A percentile compares a stretch with the other conserved stretches of the same genome.
phyloP scores from a whole-genome alignment of 805 yeast genomes.

The Lachancea waltii region DNA sequence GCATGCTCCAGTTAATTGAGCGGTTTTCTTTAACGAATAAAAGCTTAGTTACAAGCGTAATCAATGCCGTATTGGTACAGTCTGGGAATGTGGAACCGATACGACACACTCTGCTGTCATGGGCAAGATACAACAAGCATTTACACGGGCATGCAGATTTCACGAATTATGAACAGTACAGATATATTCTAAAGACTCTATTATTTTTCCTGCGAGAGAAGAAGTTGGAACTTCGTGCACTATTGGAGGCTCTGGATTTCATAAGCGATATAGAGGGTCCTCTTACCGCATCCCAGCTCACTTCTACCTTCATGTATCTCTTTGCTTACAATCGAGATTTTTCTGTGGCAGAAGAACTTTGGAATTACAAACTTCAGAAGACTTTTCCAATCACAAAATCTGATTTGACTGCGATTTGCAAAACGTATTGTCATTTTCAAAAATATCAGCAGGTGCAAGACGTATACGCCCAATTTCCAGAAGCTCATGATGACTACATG shows the following conservation, averaged over 20 bases:
- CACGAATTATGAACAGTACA: slow-evolving; percentile 17
- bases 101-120: slow-evolving; percentile 13
- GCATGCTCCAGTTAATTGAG: slow-evolving; percentile 16
- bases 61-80: slow-evolving; percentile 15
- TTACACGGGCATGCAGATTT: slow-evolving; percentile 27
- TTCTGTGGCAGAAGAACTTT: slow-evolving; percentile 20
- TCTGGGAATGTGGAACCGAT: slow-evolving; percentile 5
- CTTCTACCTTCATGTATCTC: slow-evolving; percentile 25
- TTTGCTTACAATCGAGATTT: slow-evolving; percentile 14
- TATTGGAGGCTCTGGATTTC: background rate
- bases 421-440: slow-evolving; percentile 17
- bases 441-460: slow-evolving; percentile 25
- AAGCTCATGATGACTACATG: slow-evolving; percentile 37
- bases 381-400: slow-evolving; percentile 14
- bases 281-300: slow-evolving; percentile 23
- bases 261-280: slow-evolving; percentile 14
- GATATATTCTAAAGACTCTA: slow-evolving; percentile 16
- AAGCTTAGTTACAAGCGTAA: slow-evolving; percentile 12
- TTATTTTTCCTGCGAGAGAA: slow-evolving; percentile 14
- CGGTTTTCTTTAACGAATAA: slow-evolving; percentile 20
- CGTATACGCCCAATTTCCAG: slow-evolving; percentile 34
- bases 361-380: slow-evolving; percentile 29
- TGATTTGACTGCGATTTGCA: slow-evolving; percentile 24
- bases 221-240: slow-evolving; percentile 1
- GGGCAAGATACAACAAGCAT: slow-evolving; percentile 23